These are phyloP conservation scores for Fusarium sp. DNA, from an alignment of 2,329 filamentous ascomycete genomes.

Conservation along the genomic window DNA sequence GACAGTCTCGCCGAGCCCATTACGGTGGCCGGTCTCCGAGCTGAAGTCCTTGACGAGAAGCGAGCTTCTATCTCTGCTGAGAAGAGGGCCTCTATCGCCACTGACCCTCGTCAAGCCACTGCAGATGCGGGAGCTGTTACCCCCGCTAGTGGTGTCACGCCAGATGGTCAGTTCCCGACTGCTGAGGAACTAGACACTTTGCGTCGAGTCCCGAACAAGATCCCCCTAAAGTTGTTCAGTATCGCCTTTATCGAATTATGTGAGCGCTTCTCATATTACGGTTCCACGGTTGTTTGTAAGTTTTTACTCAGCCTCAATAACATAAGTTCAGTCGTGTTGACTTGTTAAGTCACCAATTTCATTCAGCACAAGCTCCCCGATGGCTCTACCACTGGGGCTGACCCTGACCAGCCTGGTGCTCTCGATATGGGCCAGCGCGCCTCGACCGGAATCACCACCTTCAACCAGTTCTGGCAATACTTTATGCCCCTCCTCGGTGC, in stretches of 20 bases:
- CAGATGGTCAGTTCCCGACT: slow-evolving; percentile 34
- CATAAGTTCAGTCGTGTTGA: not conserved
- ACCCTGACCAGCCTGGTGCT: slow-evolving; percentile 58
- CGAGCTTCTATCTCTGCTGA: slow-evolving; percentile 42
- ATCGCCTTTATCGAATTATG: slow-evolving; percentile 75
- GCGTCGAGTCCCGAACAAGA: slow-evolving; percentile 63
- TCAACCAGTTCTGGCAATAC: slow-evolving; percentile 70
- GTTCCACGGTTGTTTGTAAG: slow-evolving; percentile 70
- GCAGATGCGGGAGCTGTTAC: not conserved
- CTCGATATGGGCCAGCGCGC: slow-evolving; percentile 66
- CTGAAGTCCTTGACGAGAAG: slow-evolving; percentile 45
- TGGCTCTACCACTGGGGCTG: slow-evolving; percentile 64
- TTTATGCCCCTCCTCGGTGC: slow-evolving; percentile 66
- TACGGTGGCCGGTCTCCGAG: slow-evolving; percentile 40
- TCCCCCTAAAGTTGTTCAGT: slow-evolving; percentile 68
- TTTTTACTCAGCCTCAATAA: slow-evolving; percentile 39
- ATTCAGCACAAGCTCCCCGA: slow-evolving; percentile 66
- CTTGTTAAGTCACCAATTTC: slow-evolving; percentile 64
- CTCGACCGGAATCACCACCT: slow-evolving; percentile 54
- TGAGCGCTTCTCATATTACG: slow-evolving; percentile 79
- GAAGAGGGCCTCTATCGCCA: slow-evolving; percentile 41
- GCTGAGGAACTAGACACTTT: slow-evolving; percentile 58
- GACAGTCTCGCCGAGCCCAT: slow-evolving; percentile 50
- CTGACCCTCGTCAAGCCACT: slow-evolving; percentile 9
- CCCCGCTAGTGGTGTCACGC: not conserved